Percentiles rank a stretch among this genome's conserved stretches.
Conservation (phyloP, 768 basidiomycete genomes). For the Leccinum ochraceum region DNA sequence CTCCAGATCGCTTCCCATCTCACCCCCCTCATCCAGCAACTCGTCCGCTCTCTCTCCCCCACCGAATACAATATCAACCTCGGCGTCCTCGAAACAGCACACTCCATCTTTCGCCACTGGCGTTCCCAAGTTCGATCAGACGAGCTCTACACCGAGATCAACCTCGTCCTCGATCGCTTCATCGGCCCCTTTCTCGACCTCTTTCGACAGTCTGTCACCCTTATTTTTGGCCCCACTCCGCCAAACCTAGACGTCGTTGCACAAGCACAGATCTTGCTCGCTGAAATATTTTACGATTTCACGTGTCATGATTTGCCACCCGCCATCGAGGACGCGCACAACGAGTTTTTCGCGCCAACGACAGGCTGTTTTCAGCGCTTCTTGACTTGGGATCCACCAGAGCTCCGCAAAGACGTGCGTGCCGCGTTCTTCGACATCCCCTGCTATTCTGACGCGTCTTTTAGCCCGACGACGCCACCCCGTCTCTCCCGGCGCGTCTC, state of each 20-base stretch:
- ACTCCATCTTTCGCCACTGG: constrained; percentile 95
- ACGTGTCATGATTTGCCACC: constrained; percentile 95
- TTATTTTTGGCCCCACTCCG: constrained; percentile 47
- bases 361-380: constrained; percentile 79
- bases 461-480: constrained; percentile 77
- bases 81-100: constrained; percentile 90
- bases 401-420: constrained; percentile 66
- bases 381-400: constrained; percentile 73
- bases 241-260: constrained; percentile 54
- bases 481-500: constrained; percentile 86
- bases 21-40: constrained; percentile 60
- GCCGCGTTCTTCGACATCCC: neutral
- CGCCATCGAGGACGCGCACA: constrained; percentile 85
- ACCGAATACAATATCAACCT: constrained; percentile 85
- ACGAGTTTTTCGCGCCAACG: constrained; percentile 74
- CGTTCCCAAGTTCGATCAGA: constrained; percentile 88
- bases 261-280: constrained; percentile 73
- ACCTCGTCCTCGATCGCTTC: constrained; percentile 84
- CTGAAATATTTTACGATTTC: constrained; percentile 91
- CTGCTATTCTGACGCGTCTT: constrained; percentile 10
- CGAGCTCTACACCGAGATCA: constrained; percentile 86
- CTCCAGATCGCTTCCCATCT: constrained; percentile 11
- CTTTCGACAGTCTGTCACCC: constrained; percentile 64
- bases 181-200: constrained; percentile 81
- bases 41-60: constrained; percentile 77